phyloP scores from a whole-genome alignment of 192 early-diverging fungal genomes.

The Rhizophagus clarus region DNA sequence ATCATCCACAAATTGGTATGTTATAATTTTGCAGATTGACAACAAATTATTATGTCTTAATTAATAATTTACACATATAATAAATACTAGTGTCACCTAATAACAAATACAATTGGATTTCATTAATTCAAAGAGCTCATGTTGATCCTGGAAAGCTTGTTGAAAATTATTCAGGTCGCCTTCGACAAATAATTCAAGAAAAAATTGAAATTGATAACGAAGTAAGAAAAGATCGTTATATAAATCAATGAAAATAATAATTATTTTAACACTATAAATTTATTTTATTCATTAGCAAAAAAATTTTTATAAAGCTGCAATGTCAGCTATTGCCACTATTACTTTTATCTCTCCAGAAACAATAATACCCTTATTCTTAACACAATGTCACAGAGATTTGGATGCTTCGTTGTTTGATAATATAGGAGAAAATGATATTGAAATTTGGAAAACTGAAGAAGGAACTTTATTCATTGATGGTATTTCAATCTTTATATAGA shows the following conservation, averaged over 20 bases:
- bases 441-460: constrained; percentile 72
- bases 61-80: constrained; percentile 34
- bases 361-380: constrained; percentile 51
- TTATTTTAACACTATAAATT: constrained; percentile 23
- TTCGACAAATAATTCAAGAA: constrained; percentile 51
- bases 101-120: constrained; percentile 82
- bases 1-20: constrained; percentile 53
- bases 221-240: constrained; percentile 25
- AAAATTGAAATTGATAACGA: constrained; percentile 41
- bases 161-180: constrained; percentile 39
- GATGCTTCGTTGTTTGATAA: constrained; percentile 49
- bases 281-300: constrained; percentile 39
- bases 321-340: constrained; percentile 62
- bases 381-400: constrained; percentile 51
- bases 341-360: constrained; percentile 61
- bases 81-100: constrained; percentile 53
- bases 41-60: neutral
- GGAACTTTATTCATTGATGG: constrained; percentile 68
- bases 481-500: constrained; percentile 2
- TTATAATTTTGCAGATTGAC: neutral
- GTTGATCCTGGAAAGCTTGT: constrained; percentile 70
- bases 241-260: constrained; percentile 22
- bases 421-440: constrained; percentile 62
- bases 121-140: constrained; percentile 74
- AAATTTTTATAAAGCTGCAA: constrained; percentile 64